Evolutionary conservation across 2,329 filamentous ascomycete species (phyloP).

Genomic region (Exophiala mesophila): DNA sequence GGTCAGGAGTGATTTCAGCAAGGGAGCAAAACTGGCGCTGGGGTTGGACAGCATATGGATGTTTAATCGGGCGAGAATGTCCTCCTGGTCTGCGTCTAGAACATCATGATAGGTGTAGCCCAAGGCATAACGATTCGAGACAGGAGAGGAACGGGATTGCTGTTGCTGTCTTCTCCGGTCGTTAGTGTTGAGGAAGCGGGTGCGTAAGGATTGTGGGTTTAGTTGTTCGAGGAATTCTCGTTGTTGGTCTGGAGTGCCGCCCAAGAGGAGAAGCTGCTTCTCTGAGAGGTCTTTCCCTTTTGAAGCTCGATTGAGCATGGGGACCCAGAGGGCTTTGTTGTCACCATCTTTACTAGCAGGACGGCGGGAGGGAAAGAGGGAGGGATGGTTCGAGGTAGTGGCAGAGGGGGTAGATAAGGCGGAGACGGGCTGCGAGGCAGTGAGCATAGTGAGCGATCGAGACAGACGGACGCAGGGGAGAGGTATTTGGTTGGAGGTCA

Average conservation of each 20-base stretch:
- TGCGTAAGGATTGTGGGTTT: conserved; percentile 35
- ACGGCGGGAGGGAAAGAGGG: conserved; percentile 35
- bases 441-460: conserved; percentile 12
- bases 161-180: conserved; percentile 32
- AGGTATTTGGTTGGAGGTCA: neutral
- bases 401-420: conserved; percentile 10
- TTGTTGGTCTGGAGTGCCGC: conserved; percentile 80
- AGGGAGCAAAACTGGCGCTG: conserved; percentile 72
- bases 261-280: conserved; percentile 83
- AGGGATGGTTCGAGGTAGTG: conserved; percentile 31
- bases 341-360: conserved; percentile 53
- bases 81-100: conserved; percentile 91
- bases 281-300: conserved; percentile 85
- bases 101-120: conserved; percentile 96
- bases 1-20: conserved; percentile 78
- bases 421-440: conserved; percentile 12
- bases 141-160: conserved; percentile 60
- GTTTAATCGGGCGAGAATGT: conserved; percentile 83
- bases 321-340: conserved; percentile 90
- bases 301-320: conserved; percentile 84
- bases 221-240: conserved; percentile 71
- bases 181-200: conserved; percentile 47
- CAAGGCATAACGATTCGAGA: conserved; percentile 87
- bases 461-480: neutral
- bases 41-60: conserved; percentile 84